A percentile compares a stretch with the other conserved stretches of the same genome.
phyloP scores from a whole-genome alignment of 1,284 basidiomycete genomes.

The Marasmius tenuissimus region DNA sequence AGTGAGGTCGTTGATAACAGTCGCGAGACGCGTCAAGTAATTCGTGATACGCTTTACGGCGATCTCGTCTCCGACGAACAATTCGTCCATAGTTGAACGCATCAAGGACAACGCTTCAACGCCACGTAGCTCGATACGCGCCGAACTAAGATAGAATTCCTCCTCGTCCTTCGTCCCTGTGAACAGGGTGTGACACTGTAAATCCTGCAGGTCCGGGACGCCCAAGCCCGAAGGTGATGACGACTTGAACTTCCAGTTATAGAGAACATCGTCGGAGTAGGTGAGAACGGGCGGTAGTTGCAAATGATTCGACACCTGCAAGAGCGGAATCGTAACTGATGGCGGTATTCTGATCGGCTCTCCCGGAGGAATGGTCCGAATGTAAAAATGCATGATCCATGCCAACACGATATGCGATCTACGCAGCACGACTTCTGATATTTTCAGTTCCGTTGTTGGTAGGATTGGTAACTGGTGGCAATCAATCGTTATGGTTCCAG shows the following conservation, averaged over 20 bases:
- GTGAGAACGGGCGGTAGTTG: constrained; percentile 90
- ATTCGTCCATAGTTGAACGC: constrained; percentile 88
- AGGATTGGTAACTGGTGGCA: constrained; percentile 46
- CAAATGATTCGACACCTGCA: constrained; percentile 74
- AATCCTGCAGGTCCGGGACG: constrained; percentile 49
- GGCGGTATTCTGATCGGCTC: constrained; percentile 64
- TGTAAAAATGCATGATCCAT: constrained; percentile 88
- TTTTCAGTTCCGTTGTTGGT: constrained; percentile 47
- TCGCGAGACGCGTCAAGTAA: constrained; percentile 70
- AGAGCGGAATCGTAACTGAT: constrained; percentile 75
- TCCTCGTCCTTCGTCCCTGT: constrained; percentile 84
- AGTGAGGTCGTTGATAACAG: constrained; percentile 67
- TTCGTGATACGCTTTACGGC: constrained; percentile 72
- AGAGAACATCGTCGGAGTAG: constrained; percentile 92
- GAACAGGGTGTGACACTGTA: constrained; percentile 71
- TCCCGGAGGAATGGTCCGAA: constrained; percentile 70
- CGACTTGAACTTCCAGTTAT: constrained; percentile 75
- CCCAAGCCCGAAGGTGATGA: constrained; percentile 12
- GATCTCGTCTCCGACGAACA: constrained; percentile 84
- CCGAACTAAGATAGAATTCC: constrained; percentile 88
- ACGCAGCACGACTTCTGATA: constrained; percentile 69
- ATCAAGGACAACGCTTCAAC: constrained; percentile 86
- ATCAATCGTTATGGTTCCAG: constrained; percentile 4
- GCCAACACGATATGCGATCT: constrained; percentile 85
- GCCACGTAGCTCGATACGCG: constrained; percentile 91